Percentiles rank a stretch among this genome's conserved stretches.
Evolutionary conservation across 2,329 filamentous ascomycete species (phyloP).

Genomic region (Chaetomium olivaceum): DNA sequence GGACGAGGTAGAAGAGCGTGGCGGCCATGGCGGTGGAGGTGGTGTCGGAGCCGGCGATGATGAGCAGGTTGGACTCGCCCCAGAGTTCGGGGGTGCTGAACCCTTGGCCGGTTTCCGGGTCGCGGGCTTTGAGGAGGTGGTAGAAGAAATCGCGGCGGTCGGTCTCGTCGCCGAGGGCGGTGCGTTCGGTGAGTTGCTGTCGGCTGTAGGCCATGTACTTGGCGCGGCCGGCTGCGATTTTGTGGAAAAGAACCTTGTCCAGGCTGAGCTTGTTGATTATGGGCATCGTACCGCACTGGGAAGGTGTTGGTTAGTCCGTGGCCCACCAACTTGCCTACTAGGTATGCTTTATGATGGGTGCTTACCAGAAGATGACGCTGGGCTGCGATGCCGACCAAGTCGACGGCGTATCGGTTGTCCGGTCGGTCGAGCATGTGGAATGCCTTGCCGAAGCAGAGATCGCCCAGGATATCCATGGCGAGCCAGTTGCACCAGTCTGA

Average conservation of each 20-base stretch:
- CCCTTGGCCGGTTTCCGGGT: slow-evolving; percentile 68
- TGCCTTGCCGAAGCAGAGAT: slow-evolving; percentile 62
- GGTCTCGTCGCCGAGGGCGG: slow-evolving; percentile 63
- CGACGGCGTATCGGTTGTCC: slow-evolving; percentile 66
- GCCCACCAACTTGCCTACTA: slow-evolving; percentile 51
- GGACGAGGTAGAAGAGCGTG: slow-evolving; percentile 63
- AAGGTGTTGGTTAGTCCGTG: background rate
- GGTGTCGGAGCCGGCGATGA: slow-evolving; percentile 71
- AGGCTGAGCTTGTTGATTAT: slow-evolving; percentile 65
- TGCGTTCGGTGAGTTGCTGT: slow-evolving; percentile 65
- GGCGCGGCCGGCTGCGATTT: slow-evolving; percentile 65
- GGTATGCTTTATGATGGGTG: slow-evolving; percentile 21
- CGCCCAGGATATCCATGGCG: slow-evolving; percentile 63
- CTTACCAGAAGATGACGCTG: slow-evolving; percentile 68
- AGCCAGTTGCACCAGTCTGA: slow-evolving; percentile 63
- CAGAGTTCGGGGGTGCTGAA: slow-evolving; percentile 67
- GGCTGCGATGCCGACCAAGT: slow-evolving; percentile 66
- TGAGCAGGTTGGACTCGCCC: slow-evolving; percentile 70
- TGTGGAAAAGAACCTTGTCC: slow-evolving; percentile 67
- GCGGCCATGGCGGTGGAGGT: slow-evolving; percentile 68
- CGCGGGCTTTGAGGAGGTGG: slow-evolving; percentile 69
- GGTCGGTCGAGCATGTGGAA: slow-evolving; percentile 61
- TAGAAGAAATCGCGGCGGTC: slow-evolving; percentile 76
- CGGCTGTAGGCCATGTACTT: slow-evolving; percentile 73
- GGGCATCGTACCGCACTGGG: slow-evolving; percentile 70